Evolutionary conservation across 2,329 filamentous ascomycete genomes (phyloP).

Genomic region (Penicillium sp.): DNA sequence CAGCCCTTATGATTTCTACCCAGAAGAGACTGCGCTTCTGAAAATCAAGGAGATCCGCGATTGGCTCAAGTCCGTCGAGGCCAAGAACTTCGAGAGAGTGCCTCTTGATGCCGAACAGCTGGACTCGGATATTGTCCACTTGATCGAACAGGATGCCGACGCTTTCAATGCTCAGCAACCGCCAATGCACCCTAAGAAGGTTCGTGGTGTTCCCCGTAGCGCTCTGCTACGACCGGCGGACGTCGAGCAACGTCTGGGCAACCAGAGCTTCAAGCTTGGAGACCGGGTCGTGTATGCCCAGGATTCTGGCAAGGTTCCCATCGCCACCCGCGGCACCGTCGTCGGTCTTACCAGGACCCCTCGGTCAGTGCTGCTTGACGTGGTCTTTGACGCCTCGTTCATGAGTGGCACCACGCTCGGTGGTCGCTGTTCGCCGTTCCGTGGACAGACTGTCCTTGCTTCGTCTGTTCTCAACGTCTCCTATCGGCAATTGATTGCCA

Average conservation of each 20-base stretch:
- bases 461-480: conserved; percentile 86
- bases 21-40: conserved; percentile 62
- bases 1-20: conserved; percentile 79
- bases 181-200: conserved; percentile 58
- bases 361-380: conserved; percentile 74
- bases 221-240: conserved; percentile 90
- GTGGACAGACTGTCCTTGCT: conserved; percentile 82
- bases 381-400: conserved; percentile 90
- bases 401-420: conserved; percentile 95
- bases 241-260: conserved; percentile 84
- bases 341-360: conserved; percentile 86
- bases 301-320: conserved; percentile 89
- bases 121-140: conserved; percentile 80
- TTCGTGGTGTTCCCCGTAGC: conserved; percentile 76
- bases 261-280: conserved; percentile 76
- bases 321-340: conserved; percentile 87
- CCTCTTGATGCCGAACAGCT: conserved; percentile 94
- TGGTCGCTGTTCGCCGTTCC: conserved; percentile 85
- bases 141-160: conserved; percentile 73
- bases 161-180: conserved; percentile 50
- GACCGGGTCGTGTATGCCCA: conserved; percentile 91
- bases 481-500: conserved; percentile 70
- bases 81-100: conserved; percentile 90
- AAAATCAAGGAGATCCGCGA: conserved; percentile 90
- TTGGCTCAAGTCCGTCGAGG: conserved; percentile 88